Percentiles rank a stretch among this genome's conserved stretches.
Evolutionary conservation across 345 rosid species (phyloP).

Genomic region (Psidium guajava): DNA sequence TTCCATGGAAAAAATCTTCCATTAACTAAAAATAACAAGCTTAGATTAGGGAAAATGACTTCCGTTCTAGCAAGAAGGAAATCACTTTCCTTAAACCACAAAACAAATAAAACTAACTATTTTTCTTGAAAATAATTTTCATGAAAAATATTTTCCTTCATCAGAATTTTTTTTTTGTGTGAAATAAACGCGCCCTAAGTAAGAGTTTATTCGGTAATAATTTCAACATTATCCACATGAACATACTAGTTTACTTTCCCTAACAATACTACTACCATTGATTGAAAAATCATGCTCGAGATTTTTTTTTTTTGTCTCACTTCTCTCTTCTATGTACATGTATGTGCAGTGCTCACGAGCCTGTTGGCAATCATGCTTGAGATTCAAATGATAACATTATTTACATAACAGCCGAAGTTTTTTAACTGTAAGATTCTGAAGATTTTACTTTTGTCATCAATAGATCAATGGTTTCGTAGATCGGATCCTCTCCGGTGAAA

Average conservation of each 20-base stretch:
- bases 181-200: not conserved
- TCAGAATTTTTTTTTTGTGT: not conserved
- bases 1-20: not conserved
- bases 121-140: too few relatives aligned
- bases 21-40: not conserved
- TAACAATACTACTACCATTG: too few relatives aligned
- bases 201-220: too few relatives aligned
- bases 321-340: too few relatives aligned
- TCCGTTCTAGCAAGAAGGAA: not conserved
- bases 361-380: too few relatives aligned
- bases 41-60: not conserved
- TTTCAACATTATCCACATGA: too few relatives aligned
- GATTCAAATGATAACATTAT: not conserved
- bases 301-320: too few relatives aligned
- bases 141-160: not conserved
- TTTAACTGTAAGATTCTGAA: fast-evolving
- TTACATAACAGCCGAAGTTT: not conserved
- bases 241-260: too few relatives aligned
- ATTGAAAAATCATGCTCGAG: too few relatives aligned
- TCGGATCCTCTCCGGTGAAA: not conserved
- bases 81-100: fast-evolving
- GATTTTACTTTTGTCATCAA: not conserved
- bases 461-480: not conserved
- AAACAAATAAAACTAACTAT: not conserved
- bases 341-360: too few relatives aligned